Base-by-base conservation (phyloP, 345 rosid genomes). In the Hibiscus mutabilis region DNA sequence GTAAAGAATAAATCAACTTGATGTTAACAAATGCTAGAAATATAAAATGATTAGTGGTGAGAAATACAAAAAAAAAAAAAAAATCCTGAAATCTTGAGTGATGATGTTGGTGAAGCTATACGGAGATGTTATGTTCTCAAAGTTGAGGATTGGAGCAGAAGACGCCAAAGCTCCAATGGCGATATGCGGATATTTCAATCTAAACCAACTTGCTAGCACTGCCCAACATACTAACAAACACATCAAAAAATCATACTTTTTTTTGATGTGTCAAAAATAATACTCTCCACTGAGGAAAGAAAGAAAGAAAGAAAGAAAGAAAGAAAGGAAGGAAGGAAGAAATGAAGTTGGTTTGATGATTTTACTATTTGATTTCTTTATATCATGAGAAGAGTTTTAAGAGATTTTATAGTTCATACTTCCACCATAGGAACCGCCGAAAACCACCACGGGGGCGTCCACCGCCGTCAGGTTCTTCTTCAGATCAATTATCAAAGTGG, bases 401-500 rank as follows among this genome's bases (percentile, higher is more conserved):
- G 35, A 31, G 6, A 31, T 31, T 31, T 31, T 31, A 31, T 31
- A 31, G 35, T 31, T 31, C 35, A 31, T 80, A 88, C 90, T 88
- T 82, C 90, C 93, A n/a, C 93, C 93, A 3, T 86, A 88, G 74
- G 93, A 88, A 49, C 93, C 93, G 31, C 91, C 89, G 10, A 85
- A 77, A n/a, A 81, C 84, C 62, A 88, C 80, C n/a, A 88, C 89
- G 15, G 91, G 93, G 69, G 90, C 86, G 19, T 82, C 86, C 11
- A 21, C 61, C 12, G 91, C 86, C 0, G 87, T 73, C 75, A 86
- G 35, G 25, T 88, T 86, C 64, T 77, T 74, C 85, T 88, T 88
- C 27, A 88, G 77, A 68, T 86, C 80, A 60, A 73, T 68, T 4
- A 86, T 84, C 40, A 86, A 75, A 47, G 81, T 74, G 7, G 91